These are phyloP conservation scores for Russula lepida DNA, from an alignment of 768 basidiomycete genomes.

Conservation along the genomic window DNA sequence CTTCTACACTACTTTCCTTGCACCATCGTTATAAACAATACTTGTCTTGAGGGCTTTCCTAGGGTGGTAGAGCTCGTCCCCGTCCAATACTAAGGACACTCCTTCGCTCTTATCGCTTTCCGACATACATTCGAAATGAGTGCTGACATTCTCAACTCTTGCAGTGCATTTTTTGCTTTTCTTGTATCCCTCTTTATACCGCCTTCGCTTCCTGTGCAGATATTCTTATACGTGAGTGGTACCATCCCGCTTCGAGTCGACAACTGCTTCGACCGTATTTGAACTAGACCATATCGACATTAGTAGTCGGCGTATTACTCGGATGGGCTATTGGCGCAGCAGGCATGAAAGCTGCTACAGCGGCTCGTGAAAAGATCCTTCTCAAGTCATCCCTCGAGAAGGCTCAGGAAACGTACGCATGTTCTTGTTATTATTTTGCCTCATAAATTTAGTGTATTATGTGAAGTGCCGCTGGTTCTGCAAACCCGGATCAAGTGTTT, in stretches of 20 bases:
- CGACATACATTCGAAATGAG: neutral
- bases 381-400: slow-evolving; percentile 26
- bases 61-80: neutral
- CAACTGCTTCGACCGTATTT: neutral
- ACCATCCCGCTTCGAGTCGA: neutral
- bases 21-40: neutral
- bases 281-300: slow-evolving; percentile 32
- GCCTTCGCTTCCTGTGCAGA: slow-evolving; percentile 39
- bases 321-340: slow-evolving; percentile 51
- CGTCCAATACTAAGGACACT: neutral
- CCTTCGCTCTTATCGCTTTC: neutral
- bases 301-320: slow-evolving; percentile 39
- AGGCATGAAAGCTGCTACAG: slow-evolving; percentile 42
- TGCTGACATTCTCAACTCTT: neutral
- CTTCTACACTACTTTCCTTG: neutral
- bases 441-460: neutral
- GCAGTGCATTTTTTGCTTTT: slow-evolving; percentile 39
- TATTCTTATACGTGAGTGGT: slow-evolving; percentile 39
- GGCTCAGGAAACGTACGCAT: slow-evolving; percentile 33
- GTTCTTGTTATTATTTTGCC: neutral
- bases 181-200: slow-evolving; percentile 39
- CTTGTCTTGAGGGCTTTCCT: neutral
- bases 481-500: slow-evolving; percentile 34
- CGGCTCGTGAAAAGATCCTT: slow-evolving; percentile 31
- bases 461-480: slow-evolving; percentile 28